phyloP scores from a whole-genome alignment of 257 asterid genomes.

The Mentha longifolia region DNA sequence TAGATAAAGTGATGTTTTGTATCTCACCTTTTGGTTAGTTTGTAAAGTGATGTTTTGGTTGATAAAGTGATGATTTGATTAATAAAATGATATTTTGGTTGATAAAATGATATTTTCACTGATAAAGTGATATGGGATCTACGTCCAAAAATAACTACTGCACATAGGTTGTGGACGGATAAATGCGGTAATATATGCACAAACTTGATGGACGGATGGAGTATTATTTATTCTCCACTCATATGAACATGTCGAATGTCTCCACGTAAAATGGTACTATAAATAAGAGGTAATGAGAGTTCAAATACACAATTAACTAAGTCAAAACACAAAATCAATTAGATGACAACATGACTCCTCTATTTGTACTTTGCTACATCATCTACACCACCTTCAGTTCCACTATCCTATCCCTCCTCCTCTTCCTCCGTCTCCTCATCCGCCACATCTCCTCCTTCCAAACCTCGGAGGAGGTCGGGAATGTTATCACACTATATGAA shows the following conservation, averaged over 20 bases:
- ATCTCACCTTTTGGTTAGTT: too few species aligned
- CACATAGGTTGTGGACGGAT: too few species aligned
- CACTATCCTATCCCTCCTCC: slow-evolving; percentile 44
- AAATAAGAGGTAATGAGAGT: neutral
- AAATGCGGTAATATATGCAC: too few species aligned
- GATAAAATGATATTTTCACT: too few species aligned
- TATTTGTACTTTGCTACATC: slow-evolving; percentile 48
- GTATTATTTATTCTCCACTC: neutral
- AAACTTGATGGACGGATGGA: too few species aligned
- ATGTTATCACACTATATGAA: slow-evolving; percentile 46
- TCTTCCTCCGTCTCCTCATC: slow-evolving; percentile 47
- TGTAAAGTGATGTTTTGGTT: too few species aligned
- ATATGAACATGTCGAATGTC: neutral
- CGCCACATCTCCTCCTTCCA: slow-evolving; percentile 26
- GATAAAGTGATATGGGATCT: too few species aligned
- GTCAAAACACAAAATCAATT: neutral
- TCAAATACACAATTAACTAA: neutral
- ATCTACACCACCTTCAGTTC: slow-evolving; percentile 43
- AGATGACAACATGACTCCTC: slow-evolving; percentile 6
- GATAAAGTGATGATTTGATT: too few species aligned
- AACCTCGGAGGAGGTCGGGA: slow-evolving; percentile 8
- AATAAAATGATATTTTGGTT: too few species aligned
- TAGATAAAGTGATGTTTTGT: too few species aligned
- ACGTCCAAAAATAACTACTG: too few species aligned
- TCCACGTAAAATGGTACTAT: neutral